Percentiles rank a stretch among this genome's conserved stretches.
Conservation (phyloP, 192 early-diverging fungal genomes). For the Obelidium mucronatum region DNA sequence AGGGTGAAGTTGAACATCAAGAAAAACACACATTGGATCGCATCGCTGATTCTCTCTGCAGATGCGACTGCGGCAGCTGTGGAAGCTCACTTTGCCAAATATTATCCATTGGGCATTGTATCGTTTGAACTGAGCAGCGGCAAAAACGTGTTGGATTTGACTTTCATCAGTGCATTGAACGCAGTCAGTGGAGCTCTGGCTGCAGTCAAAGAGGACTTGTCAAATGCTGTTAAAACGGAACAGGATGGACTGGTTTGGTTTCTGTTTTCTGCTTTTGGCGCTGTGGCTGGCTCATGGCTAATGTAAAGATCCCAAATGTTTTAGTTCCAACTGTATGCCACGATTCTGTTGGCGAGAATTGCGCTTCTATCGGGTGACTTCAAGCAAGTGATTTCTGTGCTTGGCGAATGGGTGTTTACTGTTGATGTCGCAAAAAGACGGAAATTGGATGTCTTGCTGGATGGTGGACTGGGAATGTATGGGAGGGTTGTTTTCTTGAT, state of each 20-base stretch:
- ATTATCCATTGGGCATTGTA: background rate
- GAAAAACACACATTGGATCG: too few relatives aligned
- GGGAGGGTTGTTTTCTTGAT: slow-evolving; percentile 12
- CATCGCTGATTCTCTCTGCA: too few relatives aligned
- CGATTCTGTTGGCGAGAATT: slow-evolving; percentile 6
- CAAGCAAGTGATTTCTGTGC: background rate
- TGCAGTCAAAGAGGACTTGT: background rate
- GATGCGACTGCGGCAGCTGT: background rate
- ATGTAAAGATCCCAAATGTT: too few relatives aligned
- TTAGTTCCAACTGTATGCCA: background rate
- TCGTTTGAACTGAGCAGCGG: background rate
- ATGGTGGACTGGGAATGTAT: background rate
- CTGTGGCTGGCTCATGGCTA: too few relatives aligned
- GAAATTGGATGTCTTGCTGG: slow-evolving; percentile 10
- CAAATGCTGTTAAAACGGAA: background rate
- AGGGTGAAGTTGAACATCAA: background rate
- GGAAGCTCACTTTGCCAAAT: background rate
- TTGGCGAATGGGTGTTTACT: background rate
- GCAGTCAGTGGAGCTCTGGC: background rate
- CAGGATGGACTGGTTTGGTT: background rate
- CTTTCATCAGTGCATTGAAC: background rate
- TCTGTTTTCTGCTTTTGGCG: background rate
- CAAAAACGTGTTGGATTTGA: background rate
- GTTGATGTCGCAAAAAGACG: background rate
- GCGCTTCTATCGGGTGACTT: slow-evolving; percentile 1